A percentile compares a stretch with the other conserved stretches of the same genome.
phyloP scores from a whole-genome alignment of 1,139 yeast species.

The Taphrina flavorubra region DNA sequence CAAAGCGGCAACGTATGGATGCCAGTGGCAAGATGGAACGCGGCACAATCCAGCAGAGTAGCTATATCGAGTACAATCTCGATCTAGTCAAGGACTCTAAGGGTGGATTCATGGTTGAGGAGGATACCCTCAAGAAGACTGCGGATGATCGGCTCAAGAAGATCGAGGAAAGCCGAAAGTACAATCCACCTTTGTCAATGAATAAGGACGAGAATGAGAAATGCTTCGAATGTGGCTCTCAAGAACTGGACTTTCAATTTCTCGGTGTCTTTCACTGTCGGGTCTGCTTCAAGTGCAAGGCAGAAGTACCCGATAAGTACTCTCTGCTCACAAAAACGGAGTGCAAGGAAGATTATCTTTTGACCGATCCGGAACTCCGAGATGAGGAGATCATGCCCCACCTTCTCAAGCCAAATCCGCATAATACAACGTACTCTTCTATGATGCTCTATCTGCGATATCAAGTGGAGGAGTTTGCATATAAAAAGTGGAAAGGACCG shows the following conservation, averaged over 20 bases:
- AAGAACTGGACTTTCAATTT: conserved; percentile 78
- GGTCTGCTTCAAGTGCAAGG: conserved; percentile 81
- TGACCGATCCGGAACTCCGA: conserved; percentile 64
- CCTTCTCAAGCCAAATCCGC: conserved; percentile 92
- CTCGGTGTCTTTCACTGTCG: conserved; percentile 69
- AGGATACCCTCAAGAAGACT: conserved; percentile 44
- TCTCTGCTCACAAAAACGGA: conserved; percentile 92
- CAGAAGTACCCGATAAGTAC: conserved; percentile 80
- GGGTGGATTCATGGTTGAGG: conserved; percentile 78
- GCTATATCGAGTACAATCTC: conserved; percentile 83
- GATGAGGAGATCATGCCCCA: conserved; percentile 73
- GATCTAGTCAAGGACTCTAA: conserved; percentile 84
- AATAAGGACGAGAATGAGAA: conserved; percentile 76
- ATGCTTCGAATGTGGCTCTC: conserved; percentile 51
- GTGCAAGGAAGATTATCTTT: conserved; percentile 84
- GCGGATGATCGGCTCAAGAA: conserved; percentile 29
- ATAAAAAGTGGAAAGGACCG: conserved; percentile 91
- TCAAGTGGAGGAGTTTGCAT: conserved; percentile 91
- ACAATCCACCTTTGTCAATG: conserved; percentile 60
- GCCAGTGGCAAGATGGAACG: conserved; percentile 42
- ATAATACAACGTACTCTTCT: conserved; percentile 80
- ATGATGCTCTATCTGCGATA: conserved; percentile 90
- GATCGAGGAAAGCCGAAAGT: conserved; percentile 56
- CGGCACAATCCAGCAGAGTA: conserved; percentile 54
- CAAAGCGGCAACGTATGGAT: conserved; percentile 40